Base-by-base conservation (phyloP, 495 filamentous ascomycete species). In the Chaetomium tenue region DNA sequence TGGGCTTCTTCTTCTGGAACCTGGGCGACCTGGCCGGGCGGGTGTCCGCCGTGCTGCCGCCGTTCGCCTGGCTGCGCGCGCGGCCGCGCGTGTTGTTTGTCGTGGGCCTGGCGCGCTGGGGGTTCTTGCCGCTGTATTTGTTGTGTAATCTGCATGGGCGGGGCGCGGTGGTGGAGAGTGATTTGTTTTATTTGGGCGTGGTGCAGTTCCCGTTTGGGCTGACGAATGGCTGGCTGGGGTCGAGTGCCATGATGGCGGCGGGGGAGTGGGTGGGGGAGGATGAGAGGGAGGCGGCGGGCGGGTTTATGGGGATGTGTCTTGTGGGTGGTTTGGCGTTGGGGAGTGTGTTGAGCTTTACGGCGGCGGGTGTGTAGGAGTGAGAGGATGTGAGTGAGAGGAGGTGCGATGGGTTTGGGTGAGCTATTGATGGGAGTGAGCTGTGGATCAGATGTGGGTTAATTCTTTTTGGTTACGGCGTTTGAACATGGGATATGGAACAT, bases 1-100 rank as follows among this genome's bases (percentile, higher is more conserved):
- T 97, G 4, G 90, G 82, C 11, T 97, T 98, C 76, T 84, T 99
- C 33, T 83, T 96, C 68, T 99, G 94, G 94, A 99, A 98, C 68
- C 68, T 87, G 7, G 94, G 94, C 42, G 94, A 99, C 72, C 79
- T 98, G 5, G 33, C 82, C 11, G 93, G 93, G 0, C 83, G 95
- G 2, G 78, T 94, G n/a, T 48, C 84, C 0, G 88, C 91, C 16
- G 80, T 87, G 9, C 73, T 89, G 12, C 86, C 89, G 8, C 73
- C 77, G 0, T 84, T 40, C 13, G 48, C 7, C 4, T 53, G 83
- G 15, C 78, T 93, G 51, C 77, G 81, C 0, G 80, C 84, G 15
- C 82, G 83, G 12, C 92, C 93, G 12, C 70, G 74, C 3, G 55
- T 84, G 5, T 74, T 97, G 3, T 88, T 96, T 63, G 67, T 82